Evolutionary conservation across 2,329 filamentous ascomycete genomes (phyloP), one percentile per base, ranked within the genome.

Genomic region (Monosporascus sp.): DNA sequence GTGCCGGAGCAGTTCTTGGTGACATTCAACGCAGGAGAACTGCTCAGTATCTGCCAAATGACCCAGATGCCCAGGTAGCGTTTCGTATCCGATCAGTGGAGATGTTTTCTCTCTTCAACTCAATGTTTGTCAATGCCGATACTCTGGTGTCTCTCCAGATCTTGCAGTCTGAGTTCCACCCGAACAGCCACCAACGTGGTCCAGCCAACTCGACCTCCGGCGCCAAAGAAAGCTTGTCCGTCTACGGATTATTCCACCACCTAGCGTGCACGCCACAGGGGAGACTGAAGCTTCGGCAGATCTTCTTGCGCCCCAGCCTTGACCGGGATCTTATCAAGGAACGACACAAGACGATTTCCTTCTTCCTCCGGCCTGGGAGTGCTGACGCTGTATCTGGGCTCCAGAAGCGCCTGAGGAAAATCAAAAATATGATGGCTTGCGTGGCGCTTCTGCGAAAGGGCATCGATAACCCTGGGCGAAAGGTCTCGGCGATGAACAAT

Each of bases 141-240:
- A 89, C 92, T 0, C 73, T 97, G 42, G 71, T 83, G 15, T 91
- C 91, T 1, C 78, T 99, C 8, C 93, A 97, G 62, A 89, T 99
- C 27, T 77, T 96, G 25, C 86, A 88, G 51, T 84, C 87, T 1
- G 92, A 97, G 66, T 82, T 82, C 11, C 90, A 96, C 67, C 92
- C 90, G 5, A 91, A 90, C 63, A 85, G 82, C 47, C 88, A 93
- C 57, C 88, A 86, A 60, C 86, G 88, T 70, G 88, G 88, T 0
- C 82, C 84, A 3, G 80, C 78, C 6, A 81, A 75, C 57, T 76
- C 77, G 31, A 78, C 75, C 25, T 83, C 80, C 1, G 85, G 81
- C 20, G 80, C 81, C 1, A 96, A 93, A 67, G 91, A 96, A 71
- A 88, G 84, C 17, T 76, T 94, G 1, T 97, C 90, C 0, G 73